Evolutionary conservation across 495 filamentous ascomycete species (phyloP), one percentile per base, ranked within the genome.

Genomic region (Penicillium paradoxum): DNA sequence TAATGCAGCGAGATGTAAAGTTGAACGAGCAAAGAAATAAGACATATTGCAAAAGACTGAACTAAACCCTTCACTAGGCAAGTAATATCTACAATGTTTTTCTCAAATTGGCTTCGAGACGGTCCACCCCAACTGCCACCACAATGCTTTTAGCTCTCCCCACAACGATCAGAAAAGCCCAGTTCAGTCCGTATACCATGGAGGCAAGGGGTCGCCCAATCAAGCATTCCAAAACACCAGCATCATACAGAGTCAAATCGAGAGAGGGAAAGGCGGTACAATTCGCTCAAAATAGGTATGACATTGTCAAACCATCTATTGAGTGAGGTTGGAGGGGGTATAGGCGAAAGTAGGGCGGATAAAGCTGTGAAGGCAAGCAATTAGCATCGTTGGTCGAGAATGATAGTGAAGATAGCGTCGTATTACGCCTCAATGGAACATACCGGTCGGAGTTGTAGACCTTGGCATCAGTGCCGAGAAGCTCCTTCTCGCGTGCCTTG

Each of bases 361-460:
- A 56, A 76, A 77, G 59, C 74, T 77, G 56, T 22, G 6, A 30
- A 51, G 10, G 32, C 45, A 25, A 29, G 22, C 36, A 25, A 36
- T 40, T 41, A 47, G 34, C 11, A 55, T 14, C 11, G 27, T 13
- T 30, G 0, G 2, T 19, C 2, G 7, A 13, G 8, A 36, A 38
- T 14, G 24, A 27, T 27, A 27, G 24, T 27, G 24, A 3, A 24
- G 24, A 13, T 14, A 19, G 14, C 25, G 10, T 22, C 17, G 9
- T 47, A 52, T 3, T 14, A 39, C 4, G 22, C 29, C 3, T 25
- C 4, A 41, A 27, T 30, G 5, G 18, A 45, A 78, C 90, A 39
- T 78, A 95, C 91, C 86, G 76, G 60, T 95, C 90, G 54, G 83
- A 85, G 75, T 97, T 82, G 70, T 97, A 98, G 29, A 93, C 80